Percentiles rank a stretch among this genome's conserved stretches.
Evolutionary conservation across 2,329 filamentous ascomycete genomes (phyloP).

Genomic region (Aspergillaceae sp.): DNA sequence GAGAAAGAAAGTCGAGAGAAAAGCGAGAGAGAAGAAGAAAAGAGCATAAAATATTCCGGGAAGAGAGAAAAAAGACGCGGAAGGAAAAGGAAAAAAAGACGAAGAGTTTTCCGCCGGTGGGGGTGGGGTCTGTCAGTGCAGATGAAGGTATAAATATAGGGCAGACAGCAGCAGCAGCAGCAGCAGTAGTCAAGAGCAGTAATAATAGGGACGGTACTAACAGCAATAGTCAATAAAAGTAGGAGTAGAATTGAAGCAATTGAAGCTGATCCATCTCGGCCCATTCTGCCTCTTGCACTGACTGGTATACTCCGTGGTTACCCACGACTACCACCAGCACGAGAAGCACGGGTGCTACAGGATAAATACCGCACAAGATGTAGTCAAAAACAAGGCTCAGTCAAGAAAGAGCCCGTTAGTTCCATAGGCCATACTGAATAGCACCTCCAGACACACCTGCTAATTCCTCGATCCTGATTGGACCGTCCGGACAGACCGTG

Average conservation of each 20-base stretch:
- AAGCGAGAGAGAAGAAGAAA: conserved; percentile 8
- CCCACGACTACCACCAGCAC: too few relatives aligned
- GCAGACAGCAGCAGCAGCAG: too few relatives aligned
- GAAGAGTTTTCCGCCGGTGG: neutral
- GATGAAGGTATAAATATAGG: too few relatives aligned
- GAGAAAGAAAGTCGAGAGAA: conserved; percentile 16
- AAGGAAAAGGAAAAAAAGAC: conserved; percentile 8
- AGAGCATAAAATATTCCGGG: conserved; percentile 1
- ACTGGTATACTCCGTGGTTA: too few relatives aligned
- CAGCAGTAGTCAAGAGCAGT: too few relatives aligned
- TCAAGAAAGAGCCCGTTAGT: too few relatives aligned
- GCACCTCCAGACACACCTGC: neutral
- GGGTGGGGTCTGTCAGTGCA: neutral
- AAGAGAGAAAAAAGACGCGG: conserved; percentile 9
- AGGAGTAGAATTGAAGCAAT: neutral
- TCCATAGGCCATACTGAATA: too few relatives aligned
- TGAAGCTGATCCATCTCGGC: neutral
- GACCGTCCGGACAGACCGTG: neutral
- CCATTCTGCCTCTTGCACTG: too few relatives aligned
- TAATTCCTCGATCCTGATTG: neutral
- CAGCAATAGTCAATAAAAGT: neutral
- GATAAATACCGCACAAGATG: too few relatives aligned
- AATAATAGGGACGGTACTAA: too few relatives aligned
- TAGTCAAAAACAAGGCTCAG: too few relatives aligned
- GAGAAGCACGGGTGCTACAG: too few relatives aligned